Evolutionary conservation across 2,329 filamentous ascomycete genomes (phyloP).

Genomic region (Emydomyces testavorans): DNA sequence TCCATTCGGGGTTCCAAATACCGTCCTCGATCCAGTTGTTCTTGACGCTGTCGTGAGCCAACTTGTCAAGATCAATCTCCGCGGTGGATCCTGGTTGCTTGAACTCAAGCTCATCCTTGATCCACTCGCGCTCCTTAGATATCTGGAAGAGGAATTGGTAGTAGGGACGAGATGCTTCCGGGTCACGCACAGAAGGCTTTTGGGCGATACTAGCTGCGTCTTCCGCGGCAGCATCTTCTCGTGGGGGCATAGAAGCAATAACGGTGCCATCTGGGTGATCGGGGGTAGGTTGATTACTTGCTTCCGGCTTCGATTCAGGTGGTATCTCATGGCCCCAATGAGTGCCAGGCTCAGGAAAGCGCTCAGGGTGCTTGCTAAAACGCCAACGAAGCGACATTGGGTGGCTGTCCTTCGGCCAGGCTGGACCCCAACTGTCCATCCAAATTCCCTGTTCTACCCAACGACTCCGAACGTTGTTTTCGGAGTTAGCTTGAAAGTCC

Average conservation of each 20-base stretch:
- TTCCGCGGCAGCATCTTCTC: slow-evolving; percentile 7
- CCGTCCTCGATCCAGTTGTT: slow-evolving; percentile 21
- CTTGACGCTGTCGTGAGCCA: slow-evolving; percentile 24
- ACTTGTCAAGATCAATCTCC: slow-evolving; percentile 21
- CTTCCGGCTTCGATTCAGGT: neutral
- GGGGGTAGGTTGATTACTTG: slow-evolving; percentile 4
- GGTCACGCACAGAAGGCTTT: neutral
- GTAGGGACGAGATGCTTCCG: slow-evolving; percentile 20
- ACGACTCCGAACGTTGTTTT: slow-evolving; percentile 19
- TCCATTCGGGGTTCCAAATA: slow-evolving; percentile 24
- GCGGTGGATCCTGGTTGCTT: neutral
- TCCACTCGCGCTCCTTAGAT: slow-evolving; percentile 21
- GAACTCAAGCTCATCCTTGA: slow-evolving; percentile 7
- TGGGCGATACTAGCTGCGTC: slow-evolving; percentile 11
- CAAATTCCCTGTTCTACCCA: slow-evolving; percentile 24
- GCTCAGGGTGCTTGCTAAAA: slow-evolving; percentile 5
- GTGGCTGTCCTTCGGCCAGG: neutral
- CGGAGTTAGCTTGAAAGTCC: neutral
- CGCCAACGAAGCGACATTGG: slow-evolving; percentile 1
- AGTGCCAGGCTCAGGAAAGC: slow-evolving; percentile 5
- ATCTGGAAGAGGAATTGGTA: slow-evolving; percentile 22
- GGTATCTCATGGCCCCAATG: slow-evolving; percentile 7
- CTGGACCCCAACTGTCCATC: slow-evolving; percentile 8
- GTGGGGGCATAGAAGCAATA: neutral
- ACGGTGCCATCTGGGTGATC: too few species aligned